Base-by-base conservation (phyloP, 192 early-diverging fungal species). In the Coemansia sp. region DNA sequence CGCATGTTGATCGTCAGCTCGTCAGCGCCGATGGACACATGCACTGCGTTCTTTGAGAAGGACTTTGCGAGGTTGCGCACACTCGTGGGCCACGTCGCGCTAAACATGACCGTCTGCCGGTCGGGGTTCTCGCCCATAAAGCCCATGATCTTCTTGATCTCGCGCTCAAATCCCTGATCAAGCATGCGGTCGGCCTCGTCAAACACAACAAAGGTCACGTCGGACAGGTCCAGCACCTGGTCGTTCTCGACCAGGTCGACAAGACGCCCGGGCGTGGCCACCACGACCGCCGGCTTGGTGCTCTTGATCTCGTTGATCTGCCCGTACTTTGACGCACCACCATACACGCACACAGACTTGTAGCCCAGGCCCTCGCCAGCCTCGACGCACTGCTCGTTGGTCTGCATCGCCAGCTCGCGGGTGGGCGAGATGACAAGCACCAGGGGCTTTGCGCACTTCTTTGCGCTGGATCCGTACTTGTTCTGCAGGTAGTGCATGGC, bases 111-210 rank as follows among this genome's bases (percentile, higher is more conserved):
- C 3, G 92, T 95, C 60, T 96, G 94, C 17, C 92, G 87, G 38
- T 81, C 71, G 18, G 76, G 73, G 41, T 81, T 80, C 36, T 88
- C 81, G 71, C 80, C 74, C 27, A 64, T 78, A 57, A 92, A 86
- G 18, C 69, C 68, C 35, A 95, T 81, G 51, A 98, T 97, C 22
- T 84, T 84, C 38, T 84, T 83, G 49, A 98, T 92, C 38, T 86
- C 90, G 45, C 88, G 83, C 57, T 97, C 90, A 73, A 96, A 96
- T 28, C 92, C 94, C 51, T 85, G 82, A 54, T 99, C 94, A 51
- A 98, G 75, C 96, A 96, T 98, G 50, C 94, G 87, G 78, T 98
- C 96, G 32, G 93, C 94, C 77, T 97, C 95, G 60, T 99, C 95
- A 37, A 97, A 76, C 7, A 99, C 94, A 60, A 97, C 68, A 60